Percentiles rank a stretch among this genome's conserved stretches.
Evolutionary conservation across 352 stramenopile genomes (phyloP).

Genomic region (Hyaloperonospora arabidopsidis): DNA sequence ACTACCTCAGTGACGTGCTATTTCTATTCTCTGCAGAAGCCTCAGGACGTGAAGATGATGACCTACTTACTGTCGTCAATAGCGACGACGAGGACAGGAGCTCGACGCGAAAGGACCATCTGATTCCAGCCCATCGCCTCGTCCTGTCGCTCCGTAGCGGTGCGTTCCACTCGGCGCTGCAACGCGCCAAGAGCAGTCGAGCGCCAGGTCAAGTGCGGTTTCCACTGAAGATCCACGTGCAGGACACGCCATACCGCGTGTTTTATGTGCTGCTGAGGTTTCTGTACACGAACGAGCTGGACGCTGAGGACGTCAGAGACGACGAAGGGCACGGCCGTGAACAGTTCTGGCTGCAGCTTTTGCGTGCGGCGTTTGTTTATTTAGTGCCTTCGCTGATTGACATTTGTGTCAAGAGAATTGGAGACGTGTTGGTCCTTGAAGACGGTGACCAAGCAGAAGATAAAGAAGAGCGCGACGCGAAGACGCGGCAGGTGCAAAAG

Average conservation of each 20-base stretch:
- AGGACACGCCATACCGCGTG: conserved; percentile 68
- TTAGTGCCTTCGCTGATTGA: conserved; percentile 56
- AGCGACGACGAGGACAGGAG: conserved; percentile 10
- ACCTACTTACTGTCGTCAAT: background rate
- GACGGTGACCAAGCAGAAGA: conserved; percentile 2
- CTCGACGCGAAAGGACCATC: conserved; percentile 19
- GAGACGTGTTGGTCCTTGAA: conserved; percentile 26
- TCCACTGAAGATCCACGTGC: conserved; percentile 71
- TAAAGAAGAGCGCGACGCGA: background rate
- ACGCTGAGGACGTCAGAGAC: background rate
- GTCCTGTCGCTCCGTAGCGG: conserved; percentile 68
- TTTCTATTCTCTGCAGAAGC: conserved; percentile 60
- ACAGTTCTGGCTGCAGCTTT: conserved; percentile 57
- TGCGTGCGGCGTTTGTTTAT: conserved; percentile 67
- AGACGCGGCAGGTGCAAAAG: conserved; percentile 11
- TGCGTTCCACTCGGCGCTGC: conserved; percentile 58
- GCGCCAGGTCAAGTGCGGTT: conserved; percentile 62
- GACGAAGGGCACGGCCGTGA: conserved; percentile 18
- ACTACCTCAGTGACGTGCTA: conserved; percentile 70
- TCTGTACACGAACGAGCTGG: conserved; percentile 71
- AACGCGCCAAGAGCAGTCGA: conserved; percentile 59
- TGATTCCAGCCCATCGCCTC: conserved; percentile 70
- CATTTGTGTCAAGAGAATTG: conserved; percentile 51
- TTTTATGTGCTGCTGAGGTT: conserved; percentile 66
- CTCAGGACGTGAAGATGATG: background rate